Base-by-base conservation (phyloP, 148 eudicot genomes). In the Camellia sinensis region DNA sequence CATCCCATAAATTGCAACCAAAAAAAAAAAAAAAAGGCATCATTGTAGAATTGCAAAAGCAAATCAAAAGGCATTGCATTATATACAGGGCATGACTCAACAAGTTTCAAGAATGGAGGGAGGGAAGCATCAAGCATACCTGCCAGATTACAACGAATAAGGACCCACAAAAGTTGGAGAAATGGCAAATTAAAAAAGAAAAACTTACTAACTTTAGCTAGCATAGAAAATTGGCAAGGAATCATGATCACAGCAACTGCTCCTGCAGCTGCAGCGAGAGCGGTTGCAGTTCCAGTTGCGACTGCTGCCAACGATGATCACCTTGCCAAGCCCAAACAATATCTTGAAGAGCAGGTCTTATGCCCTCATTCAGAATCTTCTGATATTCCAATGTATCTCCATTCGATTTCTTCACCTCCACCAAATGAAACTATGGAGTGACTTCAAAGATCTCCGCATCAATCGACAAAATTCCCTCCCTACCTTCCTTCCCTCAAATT, bases 261-360 rank as follows among this genome's bases (percentile, higher is more conserved):
- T 80, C 82, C 68, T 29, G 37, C 61, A 63, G 78, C 43, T 75
- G 80, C 14, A 5, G 52, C 7, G 52, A 7, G 52, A 48, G 52
- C 7, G 52, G 52, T 48, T 48, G 52, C 0, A 63, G 73, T 60
- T 81, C 79, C 69, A 82, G 80, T 13, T 53, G 75, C 56, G 74
- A 79, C 43, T 79, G 84, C 44, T 81, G 83, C 40, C 37, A 29
- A 29, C 0, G 37, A 29, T 79, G 85, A 46, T 88, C 92, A 40
- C 87, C 89, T 83, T 91, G 93, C 97, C 91, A 93, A 59, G 89
- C 87, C 94, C 95, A 91, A 83, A 91, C 86, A 71, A 93, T 90
- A 76, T 93, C 97, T 81, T 82, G 71, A 10, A 93, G 88, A 72
- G 86, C 91, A 53, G 97, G 97, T 81, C 92, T 88, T 22, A 93